These are phyloP conservation scores for Ricinus communis DNA, from an alignment of 345 rosid species.

Conservation along the genomic window DNA sequence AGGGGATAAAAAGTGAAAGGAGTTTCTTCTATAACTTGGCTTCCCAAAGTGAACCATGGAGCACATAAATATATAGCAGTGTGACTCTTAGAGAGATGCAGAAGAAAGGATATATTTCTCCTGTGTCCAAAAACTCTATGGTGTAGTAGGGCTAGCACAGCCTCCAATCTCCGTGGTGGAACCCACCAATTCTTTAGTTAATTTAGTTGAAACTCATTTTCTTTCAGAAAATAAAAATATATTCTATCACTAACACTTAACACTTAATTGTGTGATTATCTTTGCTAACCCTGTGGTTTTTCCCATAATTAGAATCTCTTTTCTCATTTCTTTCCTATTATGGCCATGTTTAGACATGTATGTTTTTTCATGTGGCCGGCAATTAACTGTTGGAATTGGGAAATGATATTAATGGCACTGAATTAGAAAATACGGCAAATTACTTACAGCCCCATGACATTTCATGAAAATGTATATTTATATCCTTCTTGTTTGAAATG, in stretches of 20 bases:
- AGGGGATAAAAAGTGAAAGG: conserved; percentile 22
- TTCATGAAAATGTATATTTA: too few species aligned
- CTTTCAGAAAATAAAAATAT: conserved; percentile 8
- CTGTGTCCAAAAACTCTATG: conserved; percentile 19
- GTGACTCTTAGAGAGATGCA: too few species aligned
- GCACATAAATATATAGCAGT: conserved; percentile 55
- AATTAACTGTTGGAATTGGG: too few species aligned
- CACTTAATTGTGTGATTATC: conserved; percentile 22
- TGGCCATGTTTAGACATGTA: too few species aligned
- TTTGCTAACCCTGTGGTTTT: conserved; percentile 13
- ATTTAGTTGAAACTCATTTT: conserved; percentile 11
- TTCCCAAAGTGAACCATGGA: conserved; percentile 50
- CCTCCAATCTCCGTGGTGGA: conserved; percentile 35
- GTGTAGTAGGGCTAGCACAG: conserved; percentile 5
- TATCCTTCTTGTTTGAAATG: too few species aligned
- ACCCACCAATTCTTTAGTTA: conserved; percentile 31
- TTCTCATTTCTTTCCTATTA: conserved; percentile 1
- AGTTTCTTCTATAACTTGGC: conserved; percentile 32
- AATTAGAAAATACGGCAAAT: too few species aligned
- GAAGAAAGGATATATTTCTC: conserved; percentile 26
- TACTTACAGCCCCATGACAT: too few species aligned
- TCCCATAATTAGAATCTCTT: conserved; percentile 20
- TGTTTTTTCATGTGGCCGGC: too few species aligned
- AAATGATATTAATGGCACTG: too few species aligned
- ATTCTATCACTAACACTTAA: conserved; percentile 39